Base-by-base conservation (phyloP, 371 early-diverging fungal species). In the Mortierella sp. region DNA sequence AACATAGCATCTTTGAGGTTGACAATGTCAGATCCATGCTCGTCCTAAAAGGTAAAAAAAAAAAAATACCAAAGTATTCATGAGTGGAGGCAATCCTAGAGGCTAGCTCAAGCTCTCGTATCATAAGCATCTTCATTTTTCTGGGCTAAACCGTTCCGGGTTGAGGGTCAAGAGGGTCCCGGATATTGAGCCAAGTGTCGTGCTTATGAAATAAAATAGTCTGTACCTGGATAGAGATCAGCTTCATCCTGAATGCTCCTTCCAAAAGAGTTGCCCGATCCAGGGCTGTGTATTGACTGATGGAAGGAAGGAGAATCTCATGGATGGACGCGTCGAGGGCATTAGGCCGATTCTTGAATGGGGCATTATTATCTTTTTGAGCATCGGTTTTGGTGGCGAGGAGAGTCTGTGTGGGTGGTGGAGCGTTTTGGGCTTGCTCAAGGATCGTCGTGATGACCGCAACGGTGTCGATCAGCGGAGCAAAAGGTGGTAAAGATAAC, bases 241-340 rank as follows among this genome's bases (percentile, higher is more conserved):
- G 67, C 29, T 62, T 77, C 30, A 77, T 46, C 56, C 72, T 77
- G 59, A 77, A 77, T 3, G 77, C 72, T 1, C 61, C 67, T n/a
- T 77, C 77, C 29, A 77, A 48, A n/a, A 77, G 57, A 0, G 65
- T 18, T 4, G 48, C 59, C 16, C 29, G 55, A 26, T 77, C 72
- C 19, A 76, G 66, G 4, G 43, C 19, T 2, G 21, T 68, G 53
- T 68, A 67, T 43, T 58, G 58, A 7, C 61, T 59, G 48, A 77
- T 57, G 21, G 51, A 55, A 14, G 72, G 62, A 3, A 68, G 62
- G 0, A 77, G 45, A 12, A 25, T 62, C 0, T 62, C 26, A 0
- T 65, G 53, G 68, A 77, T 72, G 12, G 61, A 47, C 2, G 25
- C 58, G 51, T 77, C 77, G 7, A 75, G 51, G 9, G n/a, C 52